Percentiles rank a stretch among this genome's conserved stretches.
Evolutionary conservation across 140 eudicot species (phyloP).

Genomic region (Ambrosia hybrid): DNA sequence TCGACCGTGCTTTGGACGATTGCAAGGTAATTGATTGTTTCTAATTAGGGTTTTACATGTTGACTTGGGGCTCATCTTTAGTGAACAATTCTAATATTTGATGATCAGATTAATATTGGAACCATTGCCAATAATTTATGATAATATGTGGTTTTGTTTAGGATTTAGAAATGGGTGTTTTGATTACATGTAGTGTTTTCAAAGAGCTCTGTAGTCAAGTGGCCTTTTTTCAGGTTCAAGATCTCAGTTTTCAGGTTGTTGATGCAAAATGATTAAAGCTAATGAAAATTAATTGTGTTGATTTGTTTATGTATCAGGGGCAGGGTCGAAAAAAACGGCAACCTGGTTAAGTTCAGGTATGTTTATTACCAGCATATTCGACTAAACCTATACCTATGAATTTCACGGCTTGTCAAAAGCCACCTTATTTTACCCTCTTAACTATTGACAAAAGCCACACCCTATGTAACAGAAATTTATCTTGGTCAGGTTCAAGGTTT

Average conservation of each 20-base stretch:
- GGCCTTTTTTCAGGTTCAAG: slow-evolving; percentile 57
- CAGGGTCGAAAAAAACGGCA: slow-evolving; percentile 35
- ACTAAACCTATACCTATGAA: too few relatives aligned
- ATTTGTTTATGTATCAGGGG: slow-evolving; percentile 15
- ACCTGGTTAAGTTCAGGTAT: slow-evolving; percentile 56
- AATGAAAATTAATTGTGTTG: slow-evolving; percentile 9
- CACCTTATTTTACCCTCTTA: too few relatives aligned
- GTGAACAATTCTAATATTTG: too few relatives aligned
- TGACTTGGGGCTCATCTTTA: too few relatives aligned
- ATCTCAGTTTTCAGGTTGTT: slow-evolving; percentile 22
- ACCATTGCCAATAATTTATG: too few relatives aligned
- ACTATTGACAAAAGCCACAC: too few relatives aligned
- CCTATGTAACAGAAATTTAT: slow-evolving; percentile 1
- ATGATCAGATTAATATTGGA: too few relatives aligned
- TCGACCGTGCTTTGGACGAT: too few relatives aligned
- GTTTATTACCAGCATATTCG: slow-evolving; percentile 2
- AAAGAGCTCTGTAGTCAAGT: slow-evolving; percentile 39
- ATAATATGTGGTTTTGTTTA: too few relatives aligned
- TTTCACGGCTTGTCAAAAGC: too few relatives aligned
- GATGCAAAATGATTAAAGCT: slow-evolving; percentile 10
- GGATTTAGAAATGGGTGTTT: slow-evolving; percentile 28
- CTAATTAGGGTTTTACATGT: too few relatives aligned
- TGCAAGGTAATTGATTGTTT: too few relatives aligned
- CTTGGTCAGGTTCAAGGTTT: not conserved
- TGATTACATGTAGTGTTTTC: slow-evolving; percentile 34